Conservation (phyloP, 176 grass and related monocot species). For the Puccinellia tenuiflora region DNA sequence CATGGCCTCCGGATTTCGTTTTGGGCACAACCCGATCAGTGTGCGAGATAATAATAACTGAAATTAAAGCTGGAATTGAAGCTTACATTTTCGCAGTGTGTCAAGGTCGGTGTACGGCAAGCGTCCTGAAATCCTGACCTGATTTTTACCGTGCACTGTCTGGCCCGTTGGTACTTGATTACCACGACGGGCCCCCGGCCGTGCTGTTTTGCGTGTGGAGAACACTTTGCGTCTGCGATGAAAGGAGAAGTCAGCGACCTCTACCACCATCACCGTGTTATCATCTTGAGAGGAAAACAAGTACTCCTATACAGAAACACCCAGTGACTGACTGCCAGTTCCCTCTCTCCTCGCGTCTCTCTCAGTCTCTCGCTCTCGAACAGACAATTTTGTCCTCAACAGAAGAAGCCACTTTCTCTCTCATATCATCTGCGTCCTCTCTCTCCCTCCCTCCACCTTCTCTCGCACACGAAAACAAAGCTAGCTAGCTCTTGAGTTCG, state of each 20-base stretch:
- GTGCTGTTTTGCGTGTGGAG: slow-evolving; percentile 31
- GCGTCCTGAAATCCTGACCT: slow-evolving; percentile 1
- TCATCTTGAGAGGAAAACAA: neutral
- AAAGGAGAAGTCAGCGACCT: slow-evolving; percentile 55
- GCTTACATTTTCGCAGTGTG: neutral
- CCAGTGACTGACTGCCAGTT: slow-evolving; percentile 18
- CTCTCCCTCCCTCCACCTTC: slow-evolving; percentile 1
- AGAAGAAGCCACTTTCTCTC: neutral
- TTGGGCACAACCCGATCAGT: neutral
- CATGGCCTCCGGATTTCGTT: neutral
- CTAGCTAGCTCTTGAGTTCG: slow-evolving; percentile 28
- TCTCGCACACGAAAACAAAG: slow-evolving; percentile 29
- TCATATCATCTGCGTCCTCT: neutral
- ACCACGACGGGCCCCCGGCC: neutral
- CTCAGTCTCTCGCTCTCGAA: neutral
- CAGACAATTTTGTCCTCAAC: slow-evolving; percentile 41
- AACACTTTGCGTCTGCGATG: slow-evolving; percentile 30
- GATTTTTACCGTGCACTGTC: slow-evolving; percentile 23
- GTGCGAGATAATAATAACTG: neutral
- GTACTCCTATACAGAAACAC: slow-evolving; percentile 21
- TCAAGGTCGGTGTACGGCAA: neutral
- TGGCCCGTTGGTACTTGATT: neutral
- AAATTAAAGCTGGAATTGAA: neutral
- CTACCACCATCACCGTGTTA: neutral
- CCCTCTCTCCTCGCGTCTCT: slow-evolving; percentile 11